phyloP scores from a whole-genome alignment of 2,329 filamentous ascomycete species.

The Clonostachys sp. region DNA sequence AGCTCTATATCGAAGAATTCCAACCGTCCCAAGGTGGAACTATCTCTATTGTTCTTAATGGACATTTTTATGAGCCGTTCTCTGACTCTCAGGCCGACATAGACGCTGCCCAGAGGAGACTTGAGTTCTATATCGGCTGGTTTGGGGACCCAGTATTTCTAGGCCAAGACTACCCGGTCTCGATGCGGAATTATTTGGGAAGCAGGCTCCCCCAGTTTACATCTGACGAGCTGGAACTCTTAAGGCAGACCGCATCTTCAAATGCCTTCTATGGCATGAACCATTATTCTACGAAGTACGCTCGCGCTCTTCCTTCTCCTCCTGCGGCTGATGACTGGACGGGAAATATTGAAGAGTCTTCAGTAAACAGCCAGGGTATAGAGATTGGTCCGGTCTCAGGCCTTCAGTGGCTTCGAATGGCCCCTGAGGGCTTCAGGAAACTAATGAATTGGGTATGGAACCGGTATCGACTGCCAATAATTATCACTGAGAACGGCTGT shows the following conservation, averaged over 20 bases:
- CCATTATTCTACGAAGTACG: constrained; percentile 86
- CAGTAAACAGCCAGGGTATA: constrained; percentile 11
- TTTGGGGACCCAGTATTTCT: constrained; percentile 86
- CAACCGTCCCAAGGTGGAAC: constrained; percentile 66
- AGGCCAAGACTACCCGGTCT: constrained; percentile 73
- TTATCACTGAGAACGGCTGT: constrained; percentile 86
- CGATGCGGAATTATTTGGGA: constrained; percentile 78
- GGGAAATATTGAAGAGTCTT: neutral
- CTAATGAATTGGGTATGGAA: constrained; percentile 11
- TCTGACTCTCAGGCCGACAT: constrained; percentile 68
- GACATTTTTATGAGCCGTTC: constrained; percentile 79
- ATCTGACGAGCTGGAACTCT: constrained; percentile 64
- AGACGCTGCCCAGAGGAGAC: constrained; percentile 72
- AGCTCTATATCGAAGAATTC: constrained; percentile 78
- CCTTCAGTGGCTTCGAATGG: constrained; percentile 4
- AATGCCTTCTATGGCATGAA: constrained; percentile 97
- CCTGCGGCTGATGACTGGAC: constrained; percentile 8
- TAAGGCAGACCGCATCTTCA: constrained; percentile 57
- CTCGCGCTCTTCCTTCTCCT: constrained; percentile 64
- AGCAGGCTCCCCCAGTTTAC: constrained; percentile 72
- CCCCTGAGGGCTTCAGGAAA: constrained; percentile 7
- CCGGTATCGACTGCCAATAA: constrained; percentile 44
- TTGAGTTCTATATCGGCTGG: constrained; percentile 85
- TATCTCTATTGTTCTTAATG: constrained; percentile 86
- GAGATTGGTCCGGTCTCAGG: constrained; percentile 3